Evolutionary conservation across 2,329 filamentous ascomycete species (phyloP).

Genomic region (Colletotrichum aenigma): DNA sequence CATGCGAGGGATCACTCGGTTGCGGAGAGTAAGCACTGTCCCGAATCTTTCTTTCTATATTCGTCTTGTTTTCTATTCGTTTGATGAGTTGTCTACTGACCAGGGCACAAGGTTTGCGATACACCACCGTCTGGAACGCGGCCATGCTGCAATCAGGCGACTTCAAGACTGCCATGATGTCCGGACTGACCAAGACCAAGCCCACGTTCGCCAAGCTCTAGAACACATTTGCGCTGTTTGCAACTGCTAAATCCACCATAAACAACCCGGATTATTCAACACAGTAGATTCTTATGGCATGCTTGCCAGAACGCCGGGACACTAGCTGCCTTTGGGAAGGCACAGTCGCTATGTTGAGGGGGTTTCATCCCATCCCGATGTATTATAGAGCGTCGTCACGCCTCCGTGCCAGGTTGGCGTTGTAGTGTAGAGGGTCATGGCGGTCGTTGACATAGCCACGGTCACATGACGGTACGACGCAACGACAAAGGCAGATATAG

Average conservation of each 20-base stretch:
- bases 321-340: background rate
- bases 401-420: background rate
- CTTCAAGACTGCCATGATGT: conserved; percentile 74
- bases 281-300: background rate
- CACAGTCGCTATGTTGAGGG: background rate
- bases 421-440: background rate
- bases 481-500: background rate
- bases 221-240: background rate
- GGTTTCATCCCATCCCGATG: background rate
- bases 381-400: background rate
- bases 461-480: background rate
- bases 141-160: conserved; percentile 83
- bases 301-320: background rate
- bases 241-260: background rate
- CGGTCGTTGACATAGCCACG: background rate
- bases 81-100: background rate
- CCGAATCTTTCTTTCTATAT: background rate
- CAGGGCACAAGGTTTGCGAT: conserved; percentile 64
- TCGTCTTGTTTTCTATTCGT: background rate
- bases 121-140: conserved; percentile 88
- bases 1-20: conserved; percentile 80
- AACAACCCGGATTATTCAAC: background rate
- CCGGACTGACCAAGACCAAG: conserved; percentile 77
- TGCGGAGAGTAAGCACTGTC: conserved; percentile 66
- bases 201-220: conserved; percentile 86